Evolutionary conservation across 345 rosid species (phyloP).

Genomic region (Pistacia vera): DNA sequence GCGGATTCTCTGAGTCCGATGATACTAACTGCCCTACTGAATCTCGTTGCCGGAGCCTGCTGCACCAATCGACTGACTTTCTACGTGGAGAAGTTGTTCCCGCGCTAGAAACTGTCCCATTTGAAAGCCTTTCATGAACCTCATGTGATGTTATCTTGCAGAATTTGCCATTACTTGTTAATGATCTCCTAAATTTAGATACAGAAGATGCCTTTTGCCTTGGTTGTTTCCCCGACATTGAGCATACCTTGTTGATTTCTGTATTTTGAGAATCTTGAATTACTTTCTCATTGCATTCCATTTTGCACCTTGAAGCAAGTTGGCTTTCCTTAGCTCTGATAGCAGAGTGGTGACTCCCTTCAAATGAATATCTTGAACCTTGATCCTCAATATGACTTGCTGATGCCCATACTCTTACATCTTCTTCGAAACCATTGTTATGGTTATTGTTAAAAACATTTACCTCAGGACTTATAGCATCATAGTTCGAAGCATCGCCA

Average conservation of each 20-base stretch:
- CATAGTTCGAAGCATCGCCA: slow-evolving; percentile 11
- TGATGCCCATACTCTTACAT: slow-evolving; percentile 7
- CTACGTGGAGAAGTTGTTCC: slow-evolving; percentile 5
- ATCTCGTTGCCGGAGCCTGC: background rate
- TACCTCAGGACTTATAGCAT: slow-evolving; percentile 8
- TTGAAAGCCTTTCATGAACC: slow-evolving; percentile 13
- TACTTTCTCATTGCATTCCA: slow-evolving; percentile 16
- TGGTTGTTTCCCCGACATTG: slow-evolving; percentile 8
- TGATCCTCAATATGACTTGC: slow-evolving; percentile 13
- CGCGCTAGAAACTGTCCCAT: background rate
- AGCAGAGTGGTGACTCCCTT: slow-evolving; percentile 10
- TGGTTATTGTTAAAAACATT: slow-evolving; percentile 14
- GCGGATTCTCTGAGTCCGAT: slow-evolving; percentile 22
- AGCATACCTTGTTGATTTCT: slow-evolving; percentile 11
- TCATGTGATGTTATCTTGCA: slow-evolving; percentile 16
- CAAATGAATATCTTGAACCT: slow-evolving; percentile 20
- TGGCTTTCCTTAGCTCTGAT: background rate
- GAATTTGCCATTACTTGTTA: slow-evolving; percentile 5
- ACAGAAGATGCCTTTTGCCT: slow-evolving; percentile 17
- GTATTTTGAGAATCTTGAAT: slow-evolving; percentile 6
- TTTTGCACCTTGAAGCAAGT: slow-evolving; percentile 11
- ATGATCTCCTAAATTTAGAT: slow-evolving; percentile 11
- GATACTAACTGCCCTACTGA: slow-evolving; percentile 4
- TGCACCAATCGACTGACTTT: slow-evolving; percentile 8
- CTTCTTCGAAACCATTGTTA: slow-evolving; percentile 8